Evolutionary conservation across 2,329 filamentous ascomycete species (phyloP), one percentile per base, ranked within the genome.

Genomic region (Arthrobotrys entomopaga): DNA sequence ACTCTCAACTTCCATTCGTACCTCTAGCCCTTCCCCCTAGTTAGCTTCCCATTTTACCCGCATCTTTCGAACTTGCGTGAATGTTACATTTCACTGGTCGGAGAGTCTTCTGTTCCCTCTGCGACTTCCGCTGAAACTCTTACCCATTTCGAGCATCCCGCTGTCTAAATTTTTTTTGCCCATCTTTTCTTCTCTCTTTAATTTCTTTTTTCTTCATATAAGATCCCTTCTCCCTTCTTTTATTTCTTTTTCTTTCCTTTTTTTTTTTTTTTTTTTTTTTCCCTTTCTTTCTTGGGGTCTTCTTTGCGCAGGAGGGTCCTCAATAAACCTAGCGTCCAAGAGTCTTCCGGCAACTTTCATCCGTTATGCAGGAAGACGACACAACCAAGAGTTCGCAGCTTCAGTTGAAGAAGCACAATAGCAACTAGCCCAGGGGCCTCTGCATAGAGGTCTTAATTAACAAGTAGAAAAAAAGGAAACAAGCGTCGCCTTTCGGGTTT

Each of bases 301-400:
- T 63, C 50, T 46, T 66, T 38, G 52, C 60, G 42, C 58, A 63
- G 56, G 52, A 74, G 57, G 58, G 54, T 60, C 61, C 59, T 50
- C 50, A 56, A 65, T 8, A 58, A 67, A 34, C 29, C 56, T 29
- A 63, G 63, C 16, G 57, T 46, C 59, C 67, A 19, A 61, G 43
- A 59, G 63, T 58, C 70, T 61, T 34, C 56, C 69, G 70, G 63
- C 70, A 63, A 53, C 63, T 53, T 34, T 67, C 70, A 74, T 74
- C 70, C 70, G 70, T 74, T 74, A 74, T 74, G 70, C 70, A 66
- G 63, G 70, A 74, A 67, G 70, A 74, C 70, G 70, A 74, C 63
- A 63, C 34, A 43, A 74, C 50, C 70, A 74, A 74, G 50, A 61
- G 63, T 74, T 74, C 70, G 70, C 70, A 52, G 70, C 70, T 74